Conservation (phyloP, 108 stramenopile species). For the Aurantiochytrium sp. region DNA sequence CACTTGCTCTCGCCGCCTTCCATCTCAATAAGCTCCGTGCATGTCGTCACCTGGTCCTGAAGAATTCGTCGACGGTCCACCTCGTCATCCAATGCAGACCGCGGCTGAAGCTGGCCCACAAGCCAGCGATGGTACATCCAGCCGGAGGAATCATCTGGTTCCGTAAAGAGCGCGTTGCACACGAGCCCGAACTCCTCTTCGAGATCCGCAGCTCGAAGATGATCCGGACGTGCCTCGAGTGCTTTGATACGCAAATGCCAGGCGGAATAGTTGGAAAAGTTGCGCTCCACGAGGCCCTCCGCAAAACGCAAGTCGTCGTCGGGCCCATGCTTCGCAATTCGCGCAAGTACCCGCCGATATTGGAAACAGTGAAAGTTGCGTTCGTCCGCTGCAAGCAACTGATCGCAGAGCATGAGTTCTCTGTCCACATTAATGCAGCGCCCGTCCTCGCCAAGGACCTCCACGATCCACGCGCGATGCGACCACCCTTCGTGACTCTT, state of each 20-base stretch:
- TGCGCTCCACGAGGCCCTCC: conserved; percentile 67
- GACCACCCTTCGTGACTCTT: conserved; percentile 95
- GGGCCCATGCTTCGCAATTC: conserved; percentile 32
- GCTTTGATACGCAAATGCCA: conserved; percentile 86
- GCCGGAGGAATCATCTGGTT: conserved; percentile 90
- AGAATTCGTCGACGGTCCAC: background rate
- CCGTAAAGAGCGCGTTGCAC: conserved; percentile 80
- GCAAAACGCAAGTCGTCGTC: conserved; percentile 70
- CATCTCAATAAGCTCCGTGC: background rate
- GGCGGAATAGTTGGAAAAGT: conserved; percentile 94
- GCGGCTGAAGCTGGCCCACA: background rate
- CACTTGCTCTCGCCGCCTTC: background rate
- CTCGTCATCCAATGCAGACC: background rate
- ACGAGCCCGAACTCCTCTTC: conserved; percentile 29
- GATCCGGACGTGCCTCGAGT: conserved; percentile 19
- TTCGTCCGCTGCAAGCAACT: conserved; percentile 75
- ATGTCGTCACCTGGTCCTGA: background rate
- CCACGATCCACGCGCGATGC: conserved; percentile 90
- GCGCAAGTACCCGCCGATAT: conserved; percentile 77
- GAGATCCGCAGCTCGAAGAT: background rate
- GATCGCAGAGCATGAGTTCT: conserved; percentile 69
- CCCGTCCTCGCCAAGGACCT: conserved; percentile 27
- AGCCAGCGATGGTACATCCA: conserved; percentile 83
- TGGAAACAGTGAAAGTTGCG: conserved; percentile 99
- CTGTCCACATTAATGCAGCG: background rate